Percentiles rank a stretch among this genome's conserved stretches.
phyloP scores from a whole-genome alignment of 129 eudicot genomes.

The Saussurea involucrata region DNA sequence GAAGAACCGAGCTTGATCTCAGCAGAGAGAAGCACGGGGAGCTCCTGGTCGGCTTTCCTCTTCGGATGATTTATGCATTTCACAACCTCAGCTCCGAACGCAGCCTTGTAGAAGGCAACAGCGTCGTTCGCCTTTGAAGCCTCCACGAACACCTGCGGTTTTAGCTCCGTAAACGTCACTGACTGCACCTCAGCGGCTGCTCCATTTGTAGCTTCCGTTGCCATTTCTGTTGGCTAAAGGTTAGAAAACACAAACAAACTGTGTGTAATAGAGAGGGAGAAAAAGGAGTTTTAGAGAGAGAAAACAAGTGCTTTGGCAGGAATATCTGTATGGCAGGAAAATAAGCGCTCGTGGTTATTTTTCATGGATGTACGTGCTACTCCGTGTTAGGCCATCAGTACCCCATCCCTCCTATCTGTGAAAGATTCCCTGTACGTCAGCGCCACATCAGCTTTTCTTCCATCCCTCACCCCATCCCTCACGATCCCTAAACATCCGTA shows the following conservation, averaged over 20 bases:
- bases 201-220: conserved; percentile 40
- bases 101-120: conserved; percentile 76
- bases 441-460: too few relatives aligned
- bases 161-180: conserved; percentile 54
- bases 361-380: not conserved
- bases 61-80: conserved; percentile 55
- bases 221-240: conserved; percentile 28
- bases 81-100: conserved; percentile 85
- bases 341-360: conserved; percentile 32
- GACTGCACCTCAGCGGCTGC: conserved; percentile 29
- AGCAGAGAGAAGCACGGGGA: conserved; percentile 64
- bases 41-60: conserved; percentile 91
- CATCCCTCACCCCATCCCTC: too few relatives aligned
- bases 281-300: conserved; percentile 2
- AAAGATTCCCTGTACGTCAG: too few relatives aligned
- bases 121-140: conserved; percentile 69
- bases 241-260: not conserved
- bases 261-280: conserved; percentile 23
- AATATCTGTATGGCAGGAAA: not conserved
- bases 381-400: not conserved
- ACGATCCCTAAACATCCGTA: too few relatives aligned
- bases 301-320: not conserved
- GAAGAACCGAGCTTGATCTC: conserved; percentile 67
- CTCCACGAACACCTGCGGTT: conserved; percentile 62
- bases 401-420: too few relatives aligned